Base-by-base conservation (phyloP, 2,329 filamentous ascomycete genomes). In the Curvularia eragrostidis region DNA sequence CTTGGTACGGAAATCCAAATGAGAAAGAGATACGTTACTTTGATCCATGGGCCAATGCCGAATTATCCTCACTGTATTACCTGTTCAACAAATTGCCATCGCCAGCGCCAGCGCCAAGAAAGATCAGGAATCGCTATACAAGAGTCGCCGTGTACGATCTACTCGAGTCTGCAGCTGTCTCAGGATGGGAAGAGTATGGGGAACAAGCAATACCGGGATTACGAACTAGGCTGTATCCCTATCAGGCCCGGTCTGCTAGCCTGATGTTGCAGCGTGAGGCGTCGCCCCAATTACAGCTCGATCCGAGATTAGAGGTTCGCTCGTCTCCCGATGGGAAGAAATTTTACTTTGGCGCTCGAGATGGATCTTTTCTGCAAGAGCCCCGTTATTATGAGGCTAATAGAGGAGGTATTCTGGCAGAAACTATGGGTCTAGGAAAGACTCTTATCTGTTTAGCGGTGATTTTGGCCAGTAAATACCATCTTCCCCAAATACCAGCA, bases 251-350 rank as follows among this genome's bases (percentile, higher is more conserved):
- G 43, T 94, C 93, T 1, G 89, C 90, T 0, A 91, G 91, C 3
- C 74, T 89, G 26, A 97, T 98, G 93, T 78, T 97, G 18, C 89
- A 95, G 71, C 87, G 89, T 52, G 94, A 98, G 75, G 77, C 83
- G 5, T 83, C 87, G 21, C 87, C 90, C 0, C 82, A 82, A 5
- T 80, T 85, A 26, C 79, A 86, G 5, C 77, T 93, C 8, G 93
- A 97, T 74, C 91, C 93, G 9, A 85, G 93, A 5, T 79, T 96
- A 2, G 83, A 87, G 49, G 65, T 77, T 4, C 80, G 86, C 1
- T 68, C 70, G 1, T 88, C 90, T 48, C 90, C 91, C 28, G 77
- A 82, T 3, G 89, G 87, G 0, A 72, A 77, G 0, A 65, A 69
- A 0, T 97, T 88, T 80, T 96, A 90, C 70, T 89, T 89, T 63